Percentiles rank a stretch among this genome's conserved stretches.
Evolutionary conservation across 345 rosid species (phyloP).

Genomic region (Melastoma malabathricum): DNA sequence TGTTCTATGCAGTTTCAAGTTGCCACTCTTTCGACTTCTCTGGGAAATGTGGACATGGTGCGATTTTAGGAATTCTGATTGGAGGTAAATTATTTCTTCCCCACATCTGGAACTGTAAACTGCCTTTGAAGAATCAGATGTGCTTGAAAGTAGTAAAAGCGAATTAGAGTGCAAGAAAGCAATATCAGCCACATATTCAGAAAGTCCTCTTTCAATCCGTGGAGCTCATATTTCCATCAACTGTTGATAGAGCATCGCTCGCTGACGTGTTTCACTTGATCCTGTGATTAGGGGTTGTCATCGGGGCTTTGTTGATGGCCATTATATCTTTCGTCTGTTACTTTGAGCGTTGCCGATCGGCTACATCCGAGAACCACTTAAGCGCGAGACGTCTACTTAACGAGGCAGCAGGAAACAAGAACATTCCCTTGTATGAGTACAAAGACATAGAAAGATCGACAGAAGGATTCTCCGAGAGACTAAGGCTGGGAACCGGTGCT

Average conservation of each 20-base stretch:
- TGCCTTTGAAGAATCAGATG: no score
- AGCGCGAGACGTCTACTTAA: constrained; percentile 62
- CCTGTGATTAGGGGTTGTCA: constrained; percentile 34
- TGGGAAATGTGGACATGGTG: constrained; percentile 31
- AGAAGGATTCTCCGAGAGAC: constrained; percentile 51
- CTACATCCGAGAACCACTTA: constrained; percentile 26
- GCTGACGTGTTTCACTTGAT: not conserved
- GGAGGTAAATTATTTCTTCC: constrained; percentile 44
- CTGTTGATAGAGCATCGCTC: not conserved
- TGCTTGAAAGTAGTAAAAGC: no score
- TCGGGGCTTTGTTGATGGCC: constrained; percentile 43
- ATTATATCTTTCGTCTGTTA: constrained; percentile 26
- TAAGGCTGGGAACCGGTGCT: constrained; percentile 80
- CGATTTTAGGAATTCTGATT: constrained; percentile 29
- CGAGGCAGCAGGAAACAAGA: constrained; percentile 67
- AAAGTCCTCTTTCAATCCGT: not conserved
- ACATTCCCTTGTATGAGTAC: constrained; percentile 51
- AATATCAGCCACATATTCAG: no score
- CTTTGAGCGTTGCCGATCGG: constrained; percentile 26
- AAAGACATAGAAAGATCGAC: constrained; percentile 81
- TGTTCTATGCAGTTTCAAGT: constrained; percentile 14
- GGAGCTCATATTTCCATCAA: constrained; percentile 1
- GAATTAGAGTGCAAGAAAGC: no score
- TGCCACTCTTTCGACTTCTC: constrained; percentile 31
- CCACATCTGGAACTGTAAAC: not conserved